Percentiles rank a stretch among this genome's conserved stretches.
Conservation (phyloP, 2,329 filamentous ascomycete species). For the Coniochaeta hoffmannii region DNA sequence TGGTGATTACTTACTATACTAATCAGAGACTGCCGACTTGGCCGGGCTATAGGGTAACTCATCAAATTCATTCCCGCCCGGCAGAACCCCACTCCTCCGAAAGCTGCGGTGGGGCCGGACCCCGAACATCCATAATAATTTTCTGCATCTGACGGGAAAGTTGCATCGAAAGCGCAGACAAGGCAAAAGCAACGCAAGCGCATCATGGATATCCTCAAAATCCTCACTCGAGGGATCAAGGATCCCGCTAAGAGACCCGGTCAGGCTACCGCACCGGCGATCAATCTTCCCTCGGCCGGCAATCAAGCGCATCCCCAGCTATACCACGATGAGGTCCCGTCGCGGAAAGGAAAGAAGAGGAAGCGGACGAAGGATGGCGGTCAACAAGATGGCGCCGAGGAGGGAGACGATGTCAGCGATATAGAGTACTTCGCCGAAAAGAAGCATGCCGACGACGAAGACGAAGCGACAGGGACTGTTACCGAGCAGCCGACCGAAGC, state of each 20-base stretch:
- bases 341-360: constrained; percentile 40
- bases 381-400: constrained; percentile 27
- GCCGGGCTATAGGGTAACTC: not conserved
- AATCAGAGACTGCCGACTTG: no score
- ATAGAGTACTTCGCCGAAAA: constrained; percentile 54
- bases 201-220: constrained; percentile 64
- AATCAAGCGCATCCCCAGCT: constrained; percentile 61
- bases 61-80: not conserved
- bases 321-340: constrained; percentile 49
- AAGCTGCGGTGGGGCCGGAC: not conserved
- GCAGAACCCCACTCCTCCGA: not conserved
- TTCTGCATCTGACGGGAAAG: not conserved
- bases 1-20: no score
- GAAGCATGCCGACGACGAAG: constrained; percentile 18
- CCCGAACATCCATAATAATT: not conserved
- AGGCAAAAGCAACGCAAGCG: not conserved
- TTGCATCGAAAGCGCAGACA: not conserved
- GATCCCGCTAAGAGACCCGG: constrained; percentile 34
- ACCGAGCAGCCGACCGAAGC: constrained; percentile 16
- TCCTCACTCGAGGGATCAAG: constrained; percentile 65
- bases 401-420: constrained; percentile 31
- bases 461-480: constrained; percentile 9
- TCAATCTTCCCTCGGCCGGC: constrained; percentile 57
- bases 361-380: constrained; percentile 36
- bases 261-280: constrained; percentile 22